Percentiles rank a stretch among this genome's conserved stretches.
phyloP scores from a whole-genome alignment of 306 rosid species.

The Prunus kanzakura region DNA sequence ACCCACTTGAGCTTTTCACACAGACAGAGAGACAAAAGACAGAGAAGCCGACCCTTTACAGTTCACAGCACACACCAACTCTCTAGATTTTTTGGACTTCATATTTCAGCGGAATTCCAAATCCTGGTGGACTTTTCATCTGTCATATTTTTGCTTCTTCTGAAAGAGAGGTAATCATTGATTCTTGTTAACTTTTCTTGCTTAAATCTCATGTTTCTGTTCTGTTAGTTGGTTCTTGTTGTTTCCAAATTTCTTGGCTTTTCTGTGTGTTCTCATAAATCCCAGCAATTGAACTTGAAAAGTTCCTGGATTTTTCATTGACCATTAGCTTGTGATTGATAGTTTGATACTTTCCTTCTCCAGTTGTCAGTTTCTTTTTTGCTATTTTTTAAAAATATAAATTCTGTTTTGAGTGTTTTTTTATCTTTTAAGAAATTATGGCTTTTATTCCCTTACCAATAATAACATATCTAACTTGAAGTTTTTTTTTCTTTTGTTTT shows the following conservation, averaged over 20 bases:
- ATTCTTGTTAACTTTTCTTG: background rate
- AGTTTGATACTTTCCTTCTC: background rate
- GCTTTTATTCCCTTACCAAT: background rate
- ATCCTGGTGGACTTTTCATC: constrained; percentile 1
- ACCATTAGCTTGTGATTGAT: background rate
- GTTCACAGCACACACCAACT: background rate
- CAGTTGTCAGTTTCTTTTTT: background rate
- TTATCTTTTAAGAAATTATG: background rate
- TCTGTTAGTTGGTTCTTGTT: background rate
- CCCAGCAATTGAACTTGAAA: background rate
- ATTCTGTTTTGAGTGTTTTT: background rate
- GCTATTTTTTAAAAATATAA: background rate
- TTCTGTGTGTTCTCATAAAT: background rate
- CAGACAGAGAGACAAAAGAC: background rate
- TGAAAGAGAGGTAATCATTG: constrained; percentile 2
- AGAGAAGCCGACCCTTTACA: background rate
- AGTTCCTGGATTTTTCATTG: background rate
- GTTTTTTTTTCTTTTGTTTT: background rate
- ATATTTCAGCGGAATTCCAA: background rate
- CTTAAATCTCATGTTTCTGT: background rate
- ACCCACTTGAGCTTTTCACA: background rate
- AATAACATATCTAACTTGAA: background rate
- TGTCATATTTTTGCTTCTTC: background rate
- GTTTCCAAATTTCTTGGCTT: background rate
- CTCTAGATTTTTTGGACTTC: background rate